Base-by-base conservation (phyloP, 768 basidiomycete species). In the Boletus coccyginus region DNA sequence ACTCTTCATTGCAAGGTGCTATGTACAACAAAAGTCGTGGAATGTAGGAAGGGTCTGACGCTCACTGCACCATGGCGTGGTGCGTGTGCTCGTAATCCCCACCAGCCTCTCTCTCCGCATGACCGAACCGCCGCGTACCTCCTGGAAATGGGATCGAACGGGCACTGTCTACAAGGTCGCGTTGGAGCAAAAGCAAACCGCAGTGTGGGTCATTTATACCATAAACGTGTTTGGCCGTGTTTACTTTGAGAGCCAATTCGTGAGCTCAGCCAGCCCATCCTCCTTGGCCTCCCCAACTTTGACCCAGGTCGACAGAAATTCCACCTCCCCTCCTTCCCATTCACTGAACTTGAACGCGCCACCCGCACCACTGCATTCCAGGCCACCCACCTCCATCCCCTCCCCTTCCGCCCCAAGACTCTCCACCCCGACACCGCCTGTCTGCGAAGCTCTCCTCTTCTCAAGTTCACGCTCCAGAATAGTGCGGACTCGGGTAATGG, bases 391-490 rank as follows among this genome's bases (percentile, higher is more conserved):
- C 49, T 89, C 88, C 5, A 81, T 74, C 33, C 75, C 70, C 58
- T 82, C 81, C 8, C 82, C 87, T 53, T 90, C 88, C 11, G 76
- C 86, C 3, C 90, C 91, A 3, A 93, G 71, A 38, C 85, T 83
- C 67, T 92, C 92, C 8, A 93, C 75, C 5, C 81, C 83, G 13
- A 93, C 79, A 12, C 85, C 86, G 12, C 80, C 83, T 9, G 76
- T 77, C 60, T 88, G 85, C 3, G 86, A 81, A 2, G 69, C 73
- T 48, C 86, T 77, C 40, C 92, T 81, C 68, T 90, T 92, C 66
- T 92, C 89, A 7, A 94, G 79, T 66, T 94, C 92, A 45, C 92
- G 85, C 64, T 93, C 92, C 44, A 94, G 82, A 56, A 94, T 81
- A 7, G 83, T 83, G 50, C 83, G 85, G 14, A 92, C 88, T 29